These are phyloP conservation scores for Litchi chinensis DNA, from an alignment of 345 rosid species.

Conservation along the genomic window DNA sequence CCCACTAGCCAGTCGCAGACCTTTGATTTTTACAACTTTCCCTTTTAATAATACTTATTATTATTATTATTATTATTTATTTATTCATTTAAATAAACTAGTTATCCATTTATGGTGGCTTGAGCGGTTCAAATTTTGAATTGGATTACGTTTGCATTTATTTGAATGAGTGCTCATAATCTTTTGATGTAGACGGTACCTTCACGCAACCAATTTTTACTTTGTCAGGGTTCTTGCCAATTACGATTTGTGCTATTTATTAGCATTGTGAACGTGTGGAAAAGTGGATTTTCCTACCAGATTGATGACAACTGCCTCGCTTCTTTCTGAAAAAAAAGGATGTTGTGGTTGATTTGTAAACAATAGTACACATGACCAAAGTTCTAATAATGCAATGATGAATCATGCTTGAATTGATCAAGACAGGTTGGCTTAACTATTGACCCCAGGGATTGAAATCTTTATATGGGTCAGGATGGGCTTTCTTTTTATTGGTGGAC, in stretches of 20 bases:
- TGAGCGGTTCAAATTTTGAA: slow-evolving; percentile 18
- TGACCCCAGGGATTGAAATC: background rate
- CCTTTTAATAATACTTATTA: no score
- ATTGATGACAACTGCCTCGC: background rate
- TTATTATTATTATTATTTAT: no score
- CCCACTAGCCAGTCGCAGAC: background rate
- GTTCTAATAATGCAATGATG: background rate
- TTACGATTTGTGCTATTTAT: background rate
- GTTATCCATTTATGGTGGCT: background rate
- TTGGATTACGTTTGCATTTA: background rate
- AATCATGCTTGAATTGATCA: background rate
- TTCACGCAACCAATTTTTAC: background rate
- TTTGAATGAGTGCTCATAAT: background rate
- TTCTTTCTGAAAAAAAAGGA: background rate
- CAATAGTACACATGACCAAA: background rate
- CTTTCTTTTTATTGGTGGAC: background rate
- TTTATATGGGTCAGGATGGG: background rate
- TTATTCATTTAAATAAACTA: no score
- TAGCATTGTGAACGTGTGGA: background rate
- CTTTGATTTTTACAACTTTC: background rate
- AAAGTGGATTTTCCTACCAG: background rate
- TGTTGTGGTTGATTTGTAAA: background rate
- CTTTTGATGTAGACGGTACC: background rate
- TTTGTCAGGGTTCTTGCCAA: background rate
- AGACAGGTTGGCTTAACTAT: background rate